Evolutionary conservation across 2,329 filamentous ascomycete species (phyloP), one percentile per base, ranked within the genome.

Genomic region (Pseudopyrenochaeta lycopersici): DNA sequence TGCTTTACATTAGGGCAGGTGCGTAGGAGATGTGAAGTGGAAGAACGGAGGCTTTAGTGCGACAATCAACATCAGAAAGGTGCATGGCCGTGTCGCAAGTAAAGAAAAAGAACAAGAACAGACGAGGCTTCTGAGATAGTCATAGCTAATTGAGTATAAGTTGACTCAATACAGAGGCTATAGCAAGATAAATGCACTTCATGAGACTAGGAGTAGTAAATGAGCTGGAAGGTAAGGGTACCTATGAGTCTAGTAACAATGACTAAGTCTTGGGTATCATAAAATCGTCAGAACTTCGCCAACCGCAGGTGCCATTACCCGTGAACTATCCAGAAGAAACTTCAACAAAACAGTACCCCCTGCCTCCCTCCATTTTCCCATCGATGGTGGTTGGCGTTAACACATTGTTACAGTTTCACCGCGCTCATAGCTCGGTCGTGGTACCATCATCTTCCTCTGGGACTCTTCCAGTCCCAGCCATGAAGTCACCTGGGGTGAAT

Each of bases 401-500:
- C 23, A 9, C 23, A 27, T 27, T 27, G 23, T 9, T 27, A 9
- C 23, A 9, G 23, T 5, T 9, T 14, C 2, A 29, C 23, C 14
- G 29, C 21, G 2, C 21, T 64, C 35, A 73, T 7, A 71, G 29
- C 33, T 70, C 67, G n/a, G 60, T 66, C 15, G 57, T 59, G 3
- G 57, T 62, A 20, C 30, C 57, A 15, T 63, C 63, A 9, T 67
- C 62, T 2, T 72, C 65, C 4, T 63, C 58, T 1, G 54, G 61
- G 1, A 58, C 41, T 15, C 58, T 62, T 6, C 64, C 67, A 11
- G 68, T 71, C 1, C 66, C 67, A 14, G 56, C 46, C 15, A 49
- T 40, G 18, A 69, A 66, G n/a, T 57, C 54, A 7, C 59, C 67
- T 2, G 68, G 70, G 6, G 68, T 73, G 23, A 73, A 70, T 17